phyloP scores from a whole-genome alignment of 2,329 filamentous ascomycete species.

The Sclerotinia spermophila region DNA sequence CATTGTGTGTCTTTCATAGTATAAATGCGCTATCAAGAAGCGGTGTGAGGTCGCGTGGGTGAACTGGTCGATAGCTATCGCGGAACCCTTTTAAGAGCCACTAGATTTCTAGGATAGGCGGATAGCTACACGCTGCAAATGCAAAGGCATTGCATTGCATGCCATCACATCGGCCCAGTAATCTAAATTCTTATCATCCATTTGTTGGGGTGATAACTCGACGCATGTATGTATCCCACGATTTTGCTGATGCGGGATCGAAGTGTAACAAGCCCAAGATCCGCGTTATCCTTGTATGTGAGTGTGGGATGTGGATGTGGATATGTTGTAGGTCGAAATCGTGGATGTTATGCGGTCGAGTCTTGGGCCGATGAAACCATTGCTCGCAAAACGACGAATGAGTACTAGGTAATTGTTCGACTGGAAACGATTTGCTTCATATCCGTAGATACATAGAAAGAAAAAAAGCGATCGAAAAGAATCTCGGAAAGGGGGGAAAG shows the following conservation, averaged over 20 bases:
- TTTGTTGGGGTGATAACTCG: background rate
- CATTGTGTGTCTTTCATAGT: background rate
- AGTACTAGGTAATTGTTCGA: background rate
- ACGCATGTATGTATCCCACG: background rate
- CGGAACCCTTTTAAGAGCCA: background rate
- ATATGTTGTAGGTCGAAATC: background rate
- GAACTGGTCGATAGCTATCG: background rate
- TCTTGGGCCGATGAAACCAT: background rate
- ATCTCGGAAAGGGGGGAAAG: background rate
- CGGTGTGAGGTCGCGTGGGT: conserved; percentile 4
- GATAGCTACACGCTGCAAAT: background rate
- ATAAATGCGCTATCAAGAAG: background rate
- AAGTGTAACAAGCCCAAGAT: background rate
- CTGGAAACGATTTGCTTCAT: background rate
- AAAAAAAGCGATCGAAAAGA: background rate
- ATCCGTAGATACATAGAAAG: background rate
- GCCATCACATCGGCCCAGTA: background rate
- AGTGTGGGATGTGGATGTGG: background rate
- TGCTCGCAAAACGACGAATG: conserved; percentile 6
- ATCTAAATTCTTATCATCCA: background rate
- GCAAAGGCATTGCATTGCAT: background rate
- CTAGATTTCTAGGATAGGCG: background rate
- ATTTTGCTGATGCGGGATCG: background rate
- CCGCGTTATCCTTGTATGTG: background rate
- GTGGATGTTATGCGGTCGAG: background rate